Base-by-base conservation (phyloP, 805 yeast species). In the Candida xiaguanensis region DNA sequence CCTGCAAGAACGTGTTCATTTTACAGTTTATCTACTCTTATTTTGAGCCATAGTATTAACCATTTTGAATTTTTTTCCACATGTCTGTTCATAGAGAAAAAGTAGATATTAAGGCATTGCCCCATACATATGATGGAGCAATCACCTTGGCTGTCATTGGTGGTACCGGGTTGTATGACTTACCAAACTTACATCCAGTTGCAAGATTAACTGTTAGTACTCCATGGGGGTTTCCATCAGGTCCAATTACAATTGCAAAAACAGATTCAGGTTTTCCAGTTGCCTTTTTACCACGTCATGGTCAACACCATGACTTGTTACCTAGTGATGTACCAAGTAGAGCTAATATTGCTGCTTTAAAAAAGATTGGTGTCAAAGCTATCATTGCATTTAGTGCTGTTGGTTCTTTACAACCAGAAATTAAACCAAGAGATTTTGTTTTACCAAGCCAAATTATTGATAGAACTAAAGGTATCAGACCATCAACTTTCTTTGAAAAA, bases 171-270 rank as follows among this genome's bases (percentile, higher is more conserved):
- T 75, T 93, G 22, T 93, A 93, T 70, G 85, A 86, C 42, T 71
- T 93, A 41, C 86, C 83, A 29, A 80, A 86, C 41, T 71, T 93
- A 40, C 75, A 81, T 34, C 95, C 95, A 3, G 95, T 91, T 33
- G 96, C 96, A 12, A 71, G 82, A 50, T 65, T 93, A 30, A 78
- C 87, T 12, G 65, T 89, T 42, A 75, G 84, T 14, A 93, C 99
- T 3, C 99, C 99, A 16, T 93, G 98, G 98, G 99, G 99, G 8
- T 76, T 74, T 49, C 96, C 99, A 16, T 89, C 97, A 4, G 83
- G 95, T 11, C 90, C 96, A 28, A 85, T 93, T 56, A 90, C 96
- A 35, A 80, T 93, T 45, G 83, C 95, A n/a, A 79, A 74, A 48
- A 86, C 95, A 30, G 63, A 67, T 2, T 51, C 67, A 25, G 95